These are phyloP conservation scores for Rhododendron williamsianum DNA, from an alignment of 148 eudicot genomes.

Conservation along the genomic window DNA sequence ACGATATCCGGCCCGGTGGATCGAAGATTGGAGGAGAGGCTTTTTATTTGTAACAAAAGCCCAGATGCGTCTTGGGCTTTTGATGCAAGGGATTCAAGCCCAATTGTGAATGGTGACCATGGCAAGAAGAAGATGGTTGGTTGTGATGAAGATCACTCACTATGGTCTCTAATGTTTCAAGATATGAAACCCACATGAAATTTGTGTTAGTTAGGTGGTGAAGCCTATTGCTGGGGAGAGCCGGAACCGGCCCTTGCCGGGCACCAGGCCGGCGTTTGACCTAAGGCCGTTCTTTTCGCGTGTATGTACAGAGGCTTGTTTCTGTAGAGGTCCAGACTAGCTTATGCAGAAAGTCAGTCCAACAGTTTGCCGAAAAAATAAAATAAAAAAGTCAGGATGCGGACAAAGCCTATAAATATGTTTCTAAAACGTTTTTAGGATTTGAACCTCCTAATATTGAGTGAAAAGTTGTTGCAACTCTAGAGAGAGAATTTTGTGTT, in stretches of 20 bases:
- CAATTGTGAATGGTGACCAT: conserved; percentile 6
- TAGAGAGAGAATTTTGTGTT: background rate
- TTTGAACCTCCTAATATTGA: background rate
- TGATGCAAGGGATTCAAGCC: conserved; percentile 16
- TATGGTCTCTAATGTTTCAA: conserved; percentile 47
- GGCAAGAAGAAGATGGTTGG: conserved; percentile 11
- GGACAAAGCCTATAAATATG: no score
- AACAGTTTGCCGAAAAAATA: background rate
- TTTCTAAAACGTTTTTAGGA: background rate
- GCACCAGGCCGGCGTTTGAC: no score
- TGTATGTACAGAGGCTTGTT: no score
- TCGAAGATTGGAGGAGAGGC: conserved; percentile 4
- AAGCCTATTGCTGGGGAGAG: background rate
- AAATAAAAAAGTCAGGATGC: no score
- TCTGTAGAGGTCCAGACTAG: no score
- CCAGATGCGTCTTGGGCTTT: conserved; percentile 15
- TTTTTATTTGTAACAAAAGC: background rate
- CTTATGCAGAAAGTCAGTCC: no score
- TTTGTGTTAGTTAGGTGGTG: background rate
- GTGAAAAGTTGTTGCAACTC: background rate
- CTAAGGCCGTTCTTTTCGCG: no score
- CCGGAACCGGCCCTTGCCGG: background rate
- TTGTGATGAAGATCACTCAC: conserved; percentile 16
- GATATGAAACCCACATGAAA: conserved; percentile 40
- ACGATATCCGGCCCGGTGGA: background rate